Evolutionary conservation across 345 rosid species (phyloP).

Genomic region (Acer negundo): DNA sequence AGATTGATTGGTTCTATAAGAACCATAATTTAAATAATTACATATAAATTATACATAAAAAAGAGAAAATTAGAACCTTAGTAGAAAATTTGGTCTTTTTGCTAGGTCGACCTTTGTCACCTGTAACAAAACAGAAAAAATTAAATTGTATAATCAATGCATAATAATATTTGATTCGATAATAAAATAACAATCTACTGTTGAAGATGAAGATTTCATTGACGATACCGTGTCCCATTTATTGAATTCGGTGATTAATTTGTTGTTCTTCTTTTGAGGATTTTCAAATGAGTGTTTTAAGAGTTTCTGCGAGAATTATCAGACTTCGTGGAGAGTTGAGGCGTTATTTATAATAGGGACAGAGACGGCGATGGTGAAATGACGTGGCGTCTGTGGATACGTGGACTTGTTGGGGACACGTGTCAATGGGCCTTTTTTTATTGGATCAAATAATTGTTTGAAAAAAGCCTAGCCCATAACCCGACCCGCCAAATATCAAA

Average conservation of each 20-base stretch:
- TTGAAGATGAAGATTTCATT: background rate
- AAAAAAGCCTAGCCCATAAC: background rate
- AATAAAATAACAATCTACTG: background rate
- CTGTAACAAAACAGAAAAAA: conserved; percentile 35
- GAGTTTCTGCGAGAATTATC: background rate
- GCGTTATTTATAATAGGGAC: background rate
- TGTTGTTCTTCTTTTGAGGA: no score
- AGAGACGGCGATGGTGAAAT: background rate
- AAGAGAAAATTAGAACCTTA: conserved; percentile 45
- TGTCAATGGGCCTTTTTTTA: background rate
- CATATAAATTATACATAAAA: background rate
- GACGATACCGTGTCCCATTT: conserved; percentile 8
- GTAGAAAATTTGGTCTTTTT: conserved; percentile 58
- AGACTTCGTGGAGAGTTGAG: background rate
- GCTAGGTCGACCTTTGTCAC: conserved; percentile 67
- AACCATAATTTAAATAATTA: background rate
- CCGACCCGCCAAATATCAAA: background rate
- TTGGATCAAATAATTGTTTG: background rate
- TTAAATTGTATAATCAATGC: background rate
- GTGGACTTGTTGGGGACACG: background rate
- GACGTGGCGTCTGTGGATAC: background rate
- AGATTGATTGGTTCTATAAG: background rate
- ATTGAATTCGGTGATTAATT: background rate
- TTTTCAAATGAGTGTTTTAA: background rate
- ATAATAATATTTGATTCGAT: background rate